Evolutionary conservation across 2,329 filamentous ascomycete species (phyloP).

Genomic region (Moelleriella libera): DNA sequence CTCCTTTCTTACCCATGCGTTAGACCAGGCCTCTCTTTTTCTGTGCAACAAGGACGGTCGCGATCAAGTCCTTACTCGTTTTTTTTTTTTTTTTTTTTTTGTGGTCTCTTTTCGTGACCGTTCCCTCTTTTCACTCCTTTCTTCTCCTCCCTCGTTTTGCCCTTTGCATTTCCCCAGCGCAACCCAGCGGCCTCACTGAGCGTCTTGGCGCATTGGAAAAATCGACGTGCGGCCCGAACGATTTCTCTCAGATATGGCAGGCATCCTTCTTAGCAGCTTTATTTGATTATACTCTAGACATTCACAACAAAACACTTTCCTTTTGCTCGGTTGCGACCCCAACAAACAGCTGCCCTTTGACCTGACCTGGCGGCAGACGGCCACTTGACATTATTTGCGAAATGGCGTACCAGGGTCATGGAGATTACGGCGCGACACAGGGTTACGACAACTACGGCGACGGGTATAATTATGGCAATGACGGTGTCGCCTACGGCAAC

Average conservation of each 20-base stretch:
- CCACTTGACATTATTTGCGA: neutral
- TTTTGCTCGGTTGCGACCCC: neutral
- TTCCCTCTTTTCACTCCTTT: neutral
- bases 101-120: neutral
- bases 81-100: neutral
- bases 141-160: neutral
- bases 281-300: neutral
- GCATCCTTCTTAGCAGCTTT: neutral
- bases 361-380: neutral
- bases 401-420: conserved; percentile 36
- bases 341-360: neutral
- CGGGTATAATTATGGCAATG: conserved; percentile 30
- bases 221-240: too few species aligned
- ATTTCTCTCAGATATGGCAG: neutral
- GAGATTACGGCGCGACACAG: conserved; percentile 20
- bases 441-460: conserved; percentile 33
- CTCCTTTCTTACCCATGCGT: neutral
- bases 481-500: conserved; percentile 24
- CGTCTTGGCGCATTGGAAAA: neutral
- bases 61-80: neutral
- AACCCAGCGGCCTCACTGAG: neutral
- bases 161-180: neutral
- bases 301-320: neutral
- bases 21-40: neutral
- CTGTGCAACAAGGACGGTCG: neutral